These are phyloP conservation scores for Beauveria rudraprayagi DNA, from an alignment of 2,329 filamentous ascomycete genomes.

Conservation along the genomic window DNA sequence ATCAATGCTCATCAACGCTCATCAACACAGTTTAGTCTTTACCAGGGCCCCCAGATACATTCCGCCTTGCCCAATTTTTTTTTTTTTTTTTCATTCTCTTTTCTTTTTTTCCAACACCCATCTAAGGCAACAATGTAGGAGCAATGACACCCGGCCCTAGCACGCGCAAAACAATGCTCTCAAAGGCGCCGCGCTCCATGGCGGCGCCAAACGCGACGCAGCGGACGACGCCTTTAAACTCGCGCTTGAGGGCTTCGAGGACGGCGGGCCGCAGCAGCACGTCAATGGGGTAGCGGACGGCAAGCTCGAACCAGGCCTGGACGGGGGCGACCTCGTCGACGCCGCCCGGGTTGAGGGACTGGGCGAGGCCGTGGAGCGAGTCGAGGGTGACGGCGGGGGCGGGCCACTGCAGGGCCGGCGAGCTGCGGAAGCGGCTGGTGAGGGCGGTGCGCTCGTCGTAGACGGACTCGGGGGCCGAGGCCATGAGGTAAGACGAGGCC, in stretches of 20 bases:
- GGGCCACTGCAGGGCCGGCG: conserved; percentile 27
- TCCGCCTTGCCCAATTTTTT: not conserved
- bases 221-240: conserved; percentile 35
- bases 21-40: too few species aligned
- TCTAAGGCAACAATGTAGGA: not conserved
- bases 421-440: conserved; percentile 17
- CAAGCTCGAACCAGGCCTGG: conserved; percentile 48
- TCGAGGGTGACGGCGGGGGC: conserved; percentile 33
- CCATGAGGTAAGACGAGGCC: conserved; percentile 35
- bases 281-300: conserved; percentile 30
- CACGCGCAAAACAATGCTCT: conserved; percentile 35
- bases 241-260: conserved; percentile 31
- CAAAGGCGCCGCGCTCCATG: conserved; percentile 38
- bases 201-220: conserved; percentile 42
- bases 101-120: not conserved
- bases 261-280: conserved; percentile 27
- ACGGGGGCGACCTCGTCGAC: conserved; percentile 39
- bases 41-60: too few species aligned
- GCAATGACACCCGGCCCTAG: conserved; percentile 18
- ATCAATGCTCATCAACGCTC: too few species aligned
- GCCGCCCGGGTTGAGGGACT: conserved; percentile 33
- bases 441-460: conserved; percentile 21
- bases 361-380: conserved; percentile 36
- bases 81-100: not conserved
- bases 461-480: conserved; percentile 28